A percentile compares a stretch with the other conserved stretches of the same genome.
Evolutionary conservation across 805 yeast genomes (phyloP).

Genomic region (Hagleromyces aurorensis): DNA sequence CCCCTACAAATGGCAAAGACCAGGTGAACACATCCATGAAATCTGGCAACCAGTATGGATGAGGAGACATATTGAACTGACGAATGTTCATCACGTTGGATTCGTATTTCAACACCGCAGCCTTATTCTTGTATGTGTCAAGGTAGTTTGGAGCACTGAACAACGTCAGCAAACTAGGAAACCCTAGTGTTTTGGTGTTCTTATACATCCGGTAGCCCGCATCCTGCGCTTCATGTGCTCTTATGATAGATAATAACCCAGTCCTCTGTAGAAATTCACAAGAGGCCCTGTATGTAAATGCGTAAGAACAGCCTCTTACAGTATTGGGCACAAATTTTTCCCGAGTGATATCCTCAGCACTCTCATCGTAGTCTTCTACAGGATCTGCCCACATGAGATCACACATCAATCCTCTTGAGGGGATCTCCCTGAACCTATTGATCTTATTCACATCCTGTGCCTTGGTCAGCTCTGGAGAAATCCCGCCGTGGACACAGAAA

Average conservation of each 20-base stretch:
- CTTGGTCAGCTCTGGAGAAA: slow-evolving; percentile 73
- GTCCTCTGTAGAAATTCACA: slow-evolving; percentile 73
- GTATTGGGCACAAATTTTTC: slow-evolving; percentile 52
- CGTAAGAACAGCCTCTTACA: slow-evolving; percentile 88
- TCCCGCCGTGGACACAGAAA: slow-evolving; percentile 94
- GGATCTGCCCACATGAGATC: slow-evolving; percentile 97
- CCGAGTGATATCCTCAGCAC: slow-evolving; percentile 32
- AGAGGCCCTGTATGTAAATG: slow-evolving; percentile 75
- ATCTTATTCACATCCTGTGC: slow-evolving; percentile 60
- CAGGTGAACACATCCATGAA: slow-evolving; percentile 96
- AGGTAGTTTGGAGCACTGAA: slow-evolving; percentile 94
- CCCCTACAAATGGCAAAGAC: slow-evolving; percentile 97
- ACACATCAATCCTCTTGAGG: slow-evolving; percentile 89
- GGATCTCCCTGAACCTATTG: slow-evolving; percentile 85
- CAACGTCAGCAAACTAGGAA: slow-evolving; percentile 83
- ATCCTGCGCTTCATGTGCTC: slow-evolving; percentile 98
- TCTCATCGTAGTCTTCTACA: slow-evolving; percentile 75
- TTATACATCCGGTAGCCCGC: slow-evolving; percentile 94
- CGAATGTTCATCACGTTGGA: slow-evolving; percentile 90
- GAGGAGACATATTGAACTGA: slow-evolving; percentile 87
- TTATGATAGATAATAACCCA: slow-evolving; percentile 70
- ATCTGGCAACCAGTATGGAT: slow-evolving; percentile 95
- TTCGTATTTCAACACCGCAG: slow-evolving; percentile 89
- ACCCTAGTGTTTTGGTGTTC: slow-evolving; percentile 73
- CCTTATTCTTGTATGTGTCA: slow-evolving; percentile 88